Evolutionary conservation across 2,329 filamentous ascomycete genomes (phyloP).

Genomic region (Reticulascus tulasneorum): DNA sequence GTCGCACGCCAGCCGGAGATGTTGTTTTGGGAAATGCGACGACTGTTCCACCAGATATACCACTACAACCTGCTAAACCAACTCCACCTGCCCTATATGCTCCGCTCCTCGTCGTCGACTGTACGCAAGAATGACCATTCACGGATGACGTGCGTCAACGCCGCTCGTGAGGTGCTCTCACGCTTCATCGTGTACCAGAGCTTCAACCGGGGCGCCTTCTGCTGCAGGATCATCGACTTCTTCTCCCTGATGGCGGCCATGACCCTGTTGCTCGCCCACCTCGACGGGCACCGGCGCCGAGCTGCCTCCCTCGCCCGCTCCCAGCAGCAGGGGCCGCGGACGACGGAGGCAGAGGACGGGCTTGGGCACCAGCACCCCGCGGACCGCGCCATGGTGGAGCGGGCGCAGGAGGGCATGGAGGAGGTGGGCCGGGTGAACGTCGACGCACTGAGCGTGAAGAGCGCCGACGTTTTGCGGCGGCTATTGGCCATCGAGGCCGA

Average conservation of each 20-base stretch:
- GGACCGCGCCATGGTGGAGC: slow-evolving; percentile 36
- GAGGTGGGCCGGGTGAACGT: slow-evolving; percentile 19
- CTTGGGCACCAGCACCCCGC: slow-evolving; percentile 33
- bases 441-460: slow-evolving; percentile 26
- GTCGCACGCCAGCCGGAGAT: slow-evolving; percentile 12
- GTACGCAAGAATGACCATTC: too few species aligned
- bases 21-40: slow-evolving; percentile 23
- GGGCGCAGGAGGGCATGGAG: slow-evolving; percentile 29
- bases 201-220: slow-evolving; percentile 19
- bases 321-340: too few species aligned
- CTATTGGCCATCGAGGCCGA: slow-evolving; percentile 29
- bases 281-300: slow-evolving; percentile 22
- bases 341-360: slow-evolving; percentile 20
- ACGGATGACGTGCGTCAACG: slow-evolving; percentile 30
- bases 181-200: slow-evolving; percentile 30
- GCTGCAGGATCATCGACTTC: slow-evolving; percentile 28
- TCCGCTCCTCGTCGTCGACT: slow-evolving; percentile 17
- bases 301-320: neutral
- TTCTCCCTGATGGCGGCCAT: slow-evolving; percentile 31
- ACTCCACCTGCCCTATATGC: slow-evolving; percentile 35
- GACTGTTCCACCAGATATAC: slow-evolving; percentile 29
- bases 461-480: slow-evolving; percentile 23
- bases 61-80: slow-evolving; percentile 34
- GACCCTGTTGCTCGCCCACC: slow-evolving; percentile 32
- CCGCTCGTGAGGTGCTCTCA: slow-evolving; percentile 31